These are phyloP conservation scores for Hypoxylon sp. DNA, from an alignment of 2,329 filamentous ascomycete genomes.

Conservation along the genomic window DNA sequence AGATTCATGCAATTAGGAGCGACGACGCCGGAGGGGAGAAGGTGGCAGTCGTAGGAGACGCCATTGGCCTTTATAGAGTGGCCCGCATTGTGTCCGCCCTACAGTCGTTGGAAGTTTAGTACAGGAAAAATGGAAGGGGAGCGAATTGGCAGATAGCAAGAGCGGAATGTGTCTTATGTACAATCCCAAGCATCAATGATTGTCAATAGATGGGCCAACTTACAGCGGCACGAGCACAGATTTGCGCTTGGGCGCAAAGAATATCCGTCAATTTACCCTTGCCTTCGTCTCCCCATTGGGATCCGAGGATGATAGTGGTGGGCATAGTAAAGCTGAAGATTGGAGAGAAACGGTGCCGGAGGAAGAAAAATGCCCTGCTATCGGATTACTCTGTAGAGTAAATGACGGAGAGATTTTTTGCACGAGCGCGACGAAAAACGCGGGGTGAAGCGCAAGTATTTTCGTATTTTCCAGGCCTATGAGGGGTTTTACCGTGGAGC, in stretches of 20 bases:
- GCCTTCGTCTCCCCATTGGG: conserved; percentile 20
- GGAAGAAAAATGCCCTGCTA: background rate
- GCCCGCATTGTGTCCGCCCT: conserved; percentile 35
- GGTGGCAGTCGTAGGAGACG: conserved; percentile 56
- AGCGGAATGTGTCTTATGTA: background rate
- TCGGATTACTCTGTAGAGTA: background rate
- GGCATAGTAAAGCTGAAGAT: background rate
- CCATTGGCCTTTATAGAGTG: conserved; percentile 34
- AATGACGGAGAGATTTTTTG: background rate
- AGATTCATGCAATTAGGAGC: conserved; percentile 71
- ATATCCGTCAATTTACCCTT: conserved; percentile 32
- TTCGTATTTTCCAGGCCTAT: background rate
- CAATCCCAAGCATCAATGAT: background rate
- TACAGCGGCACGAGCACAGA: conserved; percentile 31
- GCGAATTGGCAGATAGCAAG: background rate
- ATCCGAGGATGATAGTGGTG: conserved; percentile 10
- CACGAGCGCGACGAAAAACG: background rate
- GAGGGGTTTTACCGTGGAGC: background rate
- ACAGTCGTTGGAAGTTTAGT: background rate
- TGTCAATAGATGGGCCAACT: conserved; percentile 1
- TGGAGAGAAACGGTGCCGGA: background rate
- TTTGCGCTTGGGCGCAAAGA: conserved; percentile 22
- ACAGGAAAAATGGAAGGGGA: background rate
- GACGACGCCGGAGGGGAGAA: conserved; percentile 68
- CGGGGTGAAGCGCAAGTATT: background rate